phyloP scores from a whole-genome alignment of 208 protist genomes.

The Pavlovales sp. region DNA sequence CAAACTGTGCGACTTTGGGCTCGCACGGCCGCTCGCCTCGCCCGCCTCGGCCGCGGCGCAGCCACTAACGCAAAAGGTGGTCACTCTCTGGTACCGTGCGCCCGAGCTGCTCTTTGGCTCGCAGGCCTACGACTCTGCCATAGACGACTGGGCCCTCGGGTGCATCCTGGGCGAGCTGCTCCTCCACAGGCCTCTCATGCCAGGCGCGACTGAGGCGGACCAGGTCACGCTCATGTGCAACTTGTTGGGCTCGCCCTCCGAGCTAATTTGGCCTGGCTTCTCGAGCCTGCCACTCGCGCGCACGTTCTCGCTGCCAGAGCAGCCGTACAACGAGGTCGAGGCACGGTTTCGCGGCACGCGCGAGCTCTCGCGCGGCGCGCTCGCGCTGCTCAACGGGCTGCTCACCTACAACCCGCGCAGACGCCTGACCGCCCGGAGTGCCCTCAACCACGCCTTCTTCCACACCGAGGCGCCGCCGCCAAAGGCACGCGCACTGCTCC shows the following conservation, averaged over 20 bases:
- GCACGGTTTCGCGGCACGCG: not conserved
- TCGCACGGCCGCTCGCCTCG: constrained; percentile 42
- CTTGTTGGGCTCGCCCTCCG: constrained; percentile 24
- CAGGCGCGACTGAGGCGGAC: constrained; percentile 59
- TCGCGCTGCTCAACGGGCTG: constrained; percentile 49
- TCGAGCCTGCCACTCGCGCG: not conserved
- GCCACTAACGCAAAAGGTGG: constrained; percentile 48
- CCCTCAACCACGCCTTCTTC: constrained; percentile 41
- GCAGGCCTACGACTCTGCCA: constrained; percentile 51
- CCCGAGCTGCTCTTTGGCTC: constrained; percentile 58
- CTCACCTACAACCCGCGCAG: constrained; percentile 19
- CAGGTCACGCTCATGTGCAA: constrained; percentile 49
- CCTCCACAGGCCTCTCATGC: constrained; percentile 56
- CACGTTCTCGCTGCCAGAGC: constrained; percentile 11
- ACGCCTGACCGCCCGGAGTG: not conserved
- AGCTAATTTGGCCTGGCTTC: constrained; percentile 20
- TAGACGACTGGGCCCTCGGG: constrained; percentile 65
- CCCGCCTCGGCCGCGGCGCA: not conserved
- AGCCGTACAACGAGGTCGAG: constrained; percentile 10
- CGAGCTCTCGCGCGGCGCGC: constrained; percentile 35
- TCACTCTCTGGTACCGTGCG: constrained; percentile 58
- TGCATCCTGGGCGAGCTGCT: constrained; percentile 65
- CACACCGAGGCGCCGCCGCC: not conserved
- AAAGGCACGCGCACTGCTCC: not conserved
- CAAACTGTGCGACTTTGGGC: constrained; percentile 56